Evolutionary conservation across 2,329 filamentous ascomycete genomes (phyloP).

Genomic region (Aureobasidium sp.): DNA sequence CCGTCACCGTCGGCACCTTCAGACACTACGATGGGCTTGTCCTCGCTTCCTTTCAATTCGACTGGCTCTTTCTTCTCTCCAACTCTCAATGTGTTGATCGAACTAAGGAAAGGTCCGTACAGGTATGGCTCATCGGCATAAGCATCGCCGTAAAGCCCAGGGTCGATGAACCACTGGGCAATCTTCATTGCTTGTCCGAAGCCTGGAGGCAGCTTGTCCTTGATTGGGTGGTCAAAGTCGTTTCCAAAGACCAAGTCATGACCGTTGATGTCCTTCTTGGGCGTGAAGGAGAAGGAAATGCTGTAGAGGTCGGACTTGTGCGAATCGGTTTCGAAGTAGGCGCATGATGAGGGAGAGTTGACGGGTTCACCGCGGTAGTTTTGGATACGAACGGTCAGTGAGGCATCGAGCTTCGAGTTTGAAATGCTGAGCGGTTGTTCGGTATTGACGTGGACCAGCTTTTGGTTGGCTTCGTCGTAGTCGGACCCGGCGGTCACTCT

Average conservation of each 20-base stretch:
- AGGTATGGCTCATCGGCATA: constrained; percentile 81
- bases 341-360: constrained; percentile 59
- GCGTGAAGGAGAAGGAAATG: constrained; percentile 71
- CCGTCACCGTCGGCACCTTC: constrained; percentile 45
- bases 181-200: constrained; percentile 79
- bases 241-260: constrained; percentile 84
- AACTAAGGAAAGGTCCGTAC: constrained; percentile 73
- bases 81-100: constrained; percentile 69
- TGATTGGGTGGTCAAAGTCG: constrained; percentile 87
- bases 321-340: constrained; percentile 67
- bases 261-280: constrained; percentile 59
- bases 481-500: constrained; percentile 72
- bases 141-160: constrained; percentile 80
- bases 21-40: constrained; percentile 52
- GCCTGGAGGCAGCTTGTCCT: constrained; percentile 76
- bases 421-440: constrained; percentile 56
- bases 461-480: constrained; percentile 67
- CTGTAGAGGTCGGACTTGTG: constrained; percentile 77
- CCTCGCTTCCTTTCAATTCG: constrained; percentile 33
- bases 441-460: constrained; percentile 68
- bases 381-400: constrained; percentile 68
- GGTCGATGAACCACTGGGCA: constrained; percentile 86
- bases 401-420: constrained; percentile 56
- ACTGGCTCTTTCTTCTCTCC: constrained; percentile 42
- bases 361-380: constrained; percentile 63